These are phyloP conservation scores for Lachnellula cervina DNA, from an alignment of 2,329 filamentous ascomycete species.

Conservation along the genomic window DNA sequence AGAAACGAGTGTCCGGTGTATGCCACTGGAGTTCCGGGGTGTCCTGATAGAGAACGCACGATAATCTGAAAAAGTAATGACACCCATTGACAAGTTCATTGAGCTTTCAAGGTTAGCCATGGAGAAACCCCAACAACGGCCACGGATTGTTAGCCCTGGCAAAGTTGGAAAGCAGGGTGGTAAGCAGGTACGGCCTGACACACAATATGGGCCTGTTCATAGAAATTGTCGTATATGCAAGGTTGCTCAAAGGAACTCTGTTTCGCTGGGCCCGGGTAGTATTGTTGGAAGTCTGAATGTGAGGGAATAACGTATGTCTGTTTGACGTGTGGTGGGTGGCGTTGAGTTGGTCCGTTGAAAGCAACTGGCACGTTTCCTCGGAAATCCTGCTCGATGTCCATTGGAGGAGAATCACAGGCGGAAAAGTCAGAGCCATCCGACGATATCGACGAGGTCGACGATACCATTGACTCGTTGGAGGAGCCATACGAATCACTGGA, in stretches of 20 bases:
- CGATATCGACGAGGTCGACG: constrained; percentile 22
- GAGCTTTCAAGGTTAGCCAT: constrained; percentile 12
- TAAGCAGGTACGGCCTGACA: constrained; percentile 13
- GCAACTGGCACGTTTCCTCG: constrained; percentile 4
- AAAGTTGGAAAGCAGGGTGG: constrained; percentile 14
- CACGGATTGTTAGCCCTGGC: constrained; percentile 3
- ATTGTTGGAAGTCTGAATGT: constrained; percentile 15
- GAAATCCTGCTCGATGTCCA: constrained; percentile 8
- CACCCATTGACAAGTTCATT: constrained; percentile 9
- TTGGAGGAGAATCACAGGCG: constrained; percentile 10
- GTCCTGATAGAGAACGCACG: constrained; percentile 8
- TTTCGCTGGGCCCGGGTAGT: constrained; percentile 10
- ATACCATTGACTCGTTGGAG: constrained; percentile 23
- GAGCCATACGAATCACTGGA: constrained; percentile 43
- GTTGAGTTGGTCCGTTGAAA: background rate
- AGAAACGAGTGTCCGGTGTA: constrained; percentile 18
- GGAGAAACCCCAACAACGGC: constrained; percentile 3
- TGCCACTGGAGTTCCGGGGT: constrained; percentile 13
- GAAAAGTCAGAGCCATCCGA: constrained; percentile 19
- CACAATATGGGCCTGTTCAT: constrained; percentile 14
- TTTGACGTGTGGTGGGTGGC: background rate
- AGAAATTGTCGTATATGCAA: constrained; percentile 21
- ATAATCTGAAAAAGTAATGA: constrained; percentile 9
- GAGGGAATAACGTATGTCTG: constrained; percentile 22
- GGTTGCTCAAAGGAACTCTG: constrained; percentile 16